A percentile compares a stretch with the other conserved stretches of the same genome.
Conservation (phyloP, 371 early-diverging fungal species). For the Actinomucor elegans region DNA sequence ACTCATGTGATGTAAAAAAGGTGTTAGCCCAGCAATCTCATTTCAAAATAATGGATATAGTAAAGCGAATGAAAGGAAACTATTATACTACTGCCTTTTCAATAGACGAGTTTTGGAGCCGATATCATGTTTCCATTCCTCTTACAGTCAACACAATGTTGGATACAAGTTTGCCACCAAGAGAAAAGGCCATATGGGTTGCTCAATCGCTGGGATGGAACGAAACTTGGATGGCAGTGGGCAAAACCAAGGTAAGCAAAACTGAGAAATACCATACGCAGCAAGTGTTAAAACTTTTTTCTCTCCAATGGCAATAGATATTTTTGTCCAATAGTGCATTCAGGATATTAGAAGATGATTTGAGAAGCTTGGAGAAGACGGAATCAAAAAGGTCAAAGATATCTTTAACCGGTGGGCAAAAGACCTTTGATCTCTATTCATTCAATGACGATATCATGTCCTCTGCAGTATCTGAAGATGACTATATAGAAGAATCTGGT, state of each 20-base stretch:
- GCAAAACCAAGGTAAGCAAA: slow-evolving; percentile 48
- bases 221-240: slow-evolving; percentile 60
- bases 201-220: slow-evolving; percentile 63
- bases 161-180: slow-evolving; percentile 29
- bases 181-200: slow-evolving; percentile 56
- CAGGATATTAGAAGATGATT: slow-evolving; percentile 66
- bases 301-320: slow-evolving; percentile 47
- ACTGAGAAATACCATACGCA: no score
- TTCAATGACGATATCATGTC: slow-evolving; percentile 38
- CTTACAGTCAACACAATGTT: slow-evolving; percentile 44
- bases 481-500: slow-evolving; percentile 23
- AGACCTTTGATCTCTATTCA: slow-evolving; percentile 32
- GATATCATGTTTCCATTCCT: slow-evolving; percentile 61
- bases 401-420: slow-evolving; percentile 17
- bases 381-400: slow-evolving; percentile 49
- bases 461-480: slow-evolving; percentile 35
- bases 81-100: slow-evolving; percentile 55
- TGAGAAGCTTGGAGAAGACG: slow-evolving; percentile 46
- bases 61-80: slow-evolving; percentile 42
- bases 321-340: slow-evolving; percentile 76
- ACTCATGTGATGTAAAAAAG: slow-evolving; percentile 56
- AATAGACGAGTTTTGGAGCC: slow-evolving; percentile 64
- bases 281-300: no score
- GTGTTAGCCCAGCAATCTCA: slow-evolving; percentile 55
- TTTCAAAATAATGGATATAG: slow-evolving; percentile 52